Percentiles rank a stretch among this genome's conserved stretches.
Conservation (phyloP, 495 filamentous ascomycete species). For the Sphaerosporella brunnea region DNA sequence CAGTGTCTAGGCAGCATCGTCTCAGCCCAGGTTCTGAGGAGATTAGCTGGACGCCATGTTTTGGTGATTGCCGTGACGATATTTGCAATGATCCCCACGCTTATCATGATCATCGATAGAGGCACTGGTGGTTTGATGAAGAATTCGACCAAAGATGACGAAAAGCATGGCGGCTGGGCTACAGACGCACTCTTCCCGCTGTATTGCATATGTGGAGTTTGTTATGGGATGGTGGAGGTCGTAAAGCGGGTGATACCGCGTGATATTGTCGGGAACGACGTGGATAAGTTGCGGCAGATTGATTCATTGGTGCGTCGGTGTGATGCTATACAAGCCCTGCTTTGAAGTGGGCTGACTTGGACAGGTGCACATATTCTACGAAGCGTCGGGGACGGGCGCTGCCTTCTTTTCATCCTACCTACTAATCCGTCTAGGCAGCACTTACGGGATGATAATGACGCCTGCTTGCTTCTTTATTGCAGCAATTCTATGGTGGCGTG, state of each 20-base stretch:
- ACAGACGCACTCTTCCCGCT: constrained; percentile 30
- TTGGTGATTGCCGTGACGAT: constrained; percentile 26
- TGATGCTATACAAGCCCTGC: too few species aligned
- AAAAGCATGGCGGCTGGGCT: constrained; percentile 29
- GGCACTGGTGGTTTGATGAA: constrained; percentile 29
- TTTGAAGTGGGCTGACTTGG: too few species aligned
- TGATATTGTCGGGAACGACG: constrained; percentile 32
- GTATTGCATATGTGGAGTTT: constrained; percentile 26
- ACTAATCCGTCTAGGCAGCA: constrained; percentile 29
- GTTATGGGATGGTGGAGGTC: constrained; percentile 33
- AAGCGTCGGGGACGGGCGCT: constrained; percentile 29
- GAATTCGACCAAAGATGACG: constrained; percentile 21
- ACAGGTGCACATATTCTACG: constrained; percentile 32
- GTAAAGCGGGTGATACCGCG: constrained; percentile 32
- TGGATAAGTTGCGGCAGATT: constrained; percentile 30
- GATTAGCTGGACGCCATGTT: constrained; percentile 28
- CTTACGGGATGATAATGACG: constrained; percentile 31
- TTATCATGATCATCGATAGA: constrained; percentile 28
- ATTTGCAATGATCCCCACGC: constrained; percentile 28
- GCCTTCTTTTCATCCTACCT: constrained; percentile 30
- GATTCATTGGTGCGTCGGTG: constrained; percentile 27
- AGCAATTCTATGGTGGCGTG: constrained; percentile 28
- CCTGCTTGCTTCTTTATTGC: constrained; percentile 29
- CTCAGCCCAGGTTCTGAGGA: constrained; percentile 30
- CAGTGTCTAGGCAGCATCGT: constrained; percentile 31